These are phyloP conservation scores for Agroathelia rolfsii DNA, from an alignment of 1,284 basidiomycete genomes.

Conservation along the genomic window DNA sequence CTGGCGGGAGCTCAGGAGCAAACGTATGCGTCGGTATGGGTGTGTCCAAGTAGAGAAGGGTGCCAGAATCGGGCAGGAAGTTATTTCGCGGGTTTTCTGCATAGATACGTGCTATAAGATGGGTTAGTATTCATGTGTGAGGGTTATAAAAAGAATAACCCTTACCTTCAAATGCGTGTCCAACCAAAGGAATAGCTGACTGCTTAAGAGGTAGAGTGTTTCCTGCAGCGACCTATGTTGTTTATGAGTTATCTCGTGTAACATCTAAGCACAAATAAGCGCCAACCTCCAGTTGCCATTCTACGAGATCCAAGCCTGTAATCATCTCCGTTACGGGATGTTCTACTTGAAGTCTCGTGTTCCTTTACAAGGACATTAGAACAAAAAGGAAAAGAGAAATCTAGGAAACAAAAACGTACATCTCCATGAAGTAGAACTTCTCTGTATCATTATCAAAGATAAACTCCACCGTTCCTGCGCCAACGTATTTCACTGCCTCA, in stretches of 20 bases:
- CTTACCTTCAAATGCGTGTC: slow-evolving; percentile 93
- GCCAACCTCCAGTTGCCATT: slow-evolving; percentile 83
- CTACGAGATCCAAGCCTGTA: slow-evolving; percentile 84
- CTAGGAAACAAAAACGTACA: slow-evolving; percentile 36
- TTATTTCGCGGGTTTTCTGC: slow-evolving; percentile 91
- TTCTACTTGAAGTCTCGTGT: slow-evolving; percentile 88
- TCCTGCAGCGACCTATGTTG: slow-evolving; percentile 68
- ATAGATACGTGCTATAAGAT: slow-evolving; percentile 96
- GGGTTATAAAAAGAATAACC: too few relatives aligned
- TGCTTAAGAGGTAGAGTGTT: slow-evolving; percentile 77
- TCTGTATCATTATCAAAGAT: slow-evolving; percentile 85
- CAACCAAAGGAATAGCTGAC: slow-evolving; percentile 70
- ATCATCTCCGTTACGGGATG: slow-evolving; percentile 96
- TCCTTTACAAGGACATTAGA: slow-evolving; percentile 38
- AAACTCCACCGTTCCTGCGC: slow-evolving; percentile 89
- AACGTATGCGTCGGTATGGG: slow-evolving; percentile 59
- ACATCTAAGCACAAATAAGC: neutral
- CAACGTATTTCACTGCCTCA: slow-evolving; percentile 82
- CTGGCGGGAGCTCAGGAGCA: slow-evolving; percentile 34
- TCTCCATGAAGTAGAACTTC: slow-evolving; percentile 91
- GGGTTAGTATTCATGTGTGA: too few relatives aligned
- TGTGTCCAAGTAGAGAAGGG: slow-evolving; percentile 71
- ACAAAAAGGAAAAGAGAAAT: slow-evolving; percentile 3
- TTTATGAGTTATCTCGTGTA: slow-evolving; percentile 3
- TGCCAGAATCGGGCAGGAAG: slow-evolving; percentile 88